Base-by-base conservation (phyloP, 2,329 filamentous ascomycete species). In the Penicillium sp. region DNA sequence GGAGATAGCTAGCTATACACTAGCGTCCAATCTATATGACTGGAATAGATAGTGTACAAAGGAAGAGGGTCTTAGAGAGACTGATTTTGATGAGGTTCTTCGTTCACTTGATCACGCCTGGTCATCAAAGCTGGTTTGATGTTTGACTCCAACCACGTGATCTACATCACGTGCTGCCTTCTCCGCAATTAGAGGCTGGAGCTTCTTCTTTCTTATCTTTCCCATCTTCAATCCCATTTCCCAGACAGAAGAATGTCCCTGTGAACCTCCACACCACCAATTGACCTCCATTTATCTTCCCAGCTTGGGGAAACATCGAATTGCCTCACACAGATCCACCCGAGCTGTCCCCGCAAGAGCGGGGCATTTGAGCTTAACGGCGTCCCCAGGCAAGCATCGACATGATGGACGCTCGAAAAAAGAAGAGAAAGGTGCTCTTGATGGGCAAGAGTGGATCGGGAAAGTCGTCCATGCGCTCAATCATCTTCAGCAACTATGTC, bases 401-500 rank as follows among this genome's bases (percentile, higher is more conserved):
- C 54, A 68, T 27, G 40, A 78, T 78, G 75, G 76, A 78, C 60
- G 67, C 68, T 21, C 73, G 76, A 38, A 79, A 79, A 66, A 90
- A 91, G 80, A 92, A 92, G 82, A 90, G 90, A 79, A 92, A 92
- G 82, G 89, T 92, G 48, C 80, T 92, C 46, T 79, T 92, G 58
- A 92, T 92, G 94, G 94, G 94, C 65, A 97, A 97, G 79, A 96
- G 90, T 59, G 94, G 94, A 50, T 96, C 93, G 0, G 94, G 94
- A 51, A 99, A 99, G 77, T 97, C 92, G 40, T 97, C 92, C 53
- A 99, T 99, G 94, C 85, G 94, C 60, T 94, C 89, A 69, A 97
- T 99, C 70, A 97, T 99, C 72, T 99, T 99, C 77, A 96, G 90
- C 80, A 97, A 97, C 76, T 97, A 97, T 73, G 92, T 97, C 61